phyloP scores from a whole-genome alignment of 371 early-diverging fungal species.

The Sporodiniella umbellata region DNA sequence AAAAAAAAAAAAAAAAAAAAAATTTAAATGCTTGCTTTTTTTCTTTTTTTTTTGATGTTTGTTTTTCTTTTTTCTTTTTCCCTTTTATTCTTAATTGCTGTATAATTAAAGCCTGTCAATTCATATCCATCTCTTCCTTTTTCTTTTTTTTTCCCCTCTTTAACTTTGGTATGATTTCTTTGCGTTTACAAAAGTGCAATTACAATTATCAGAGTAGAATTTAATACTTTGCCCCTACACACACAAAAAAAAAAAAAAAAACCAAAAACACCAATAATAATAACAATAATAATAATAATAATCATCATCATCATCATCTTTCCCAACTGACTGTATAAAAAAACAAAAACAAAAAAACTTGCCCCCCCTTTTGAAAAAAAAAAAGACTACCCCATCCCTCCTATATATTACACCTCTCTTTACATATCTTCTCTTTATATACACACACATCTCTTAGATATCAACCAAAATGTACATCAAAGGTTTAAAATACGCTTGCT shows the following conservation, averaged over 20 bases:
- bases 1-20: slow-evolving; percentile 3
- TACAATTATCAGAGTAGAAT: slow-evolving; percentile 28
- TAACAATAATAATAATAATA: too few relatives aligned
- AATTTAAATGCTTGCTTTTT: not conserved
- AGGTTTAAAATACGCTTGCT: slow-evolving; percentile 36
- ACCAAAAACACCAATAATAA: not conserved
- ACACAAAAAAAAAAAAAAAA: not conserved
- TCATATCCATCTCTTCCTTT: not conserved
- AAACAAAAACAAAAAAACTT: not conserved
- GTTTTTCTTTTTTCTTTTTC: not conserved
- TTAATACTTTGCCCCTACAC: slow-evolving; percentile 20
- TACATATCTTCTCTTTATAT: not conserved
- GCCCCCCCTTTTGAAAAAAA: too few relatives aligned
- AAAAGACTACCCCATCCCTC: too few relatives aligned
- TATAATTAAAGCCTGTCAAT: slow-evolving; percentile 2
- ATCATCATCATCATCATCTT: not conserved
- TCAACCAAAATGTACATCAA: slow-evolving; percentile 27
- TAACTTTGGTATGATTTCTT: slow-evolving; percentile 30
- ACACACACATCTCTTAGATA: not conserved
- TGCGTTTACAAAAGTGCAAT: slow-evolving; percentile 29
- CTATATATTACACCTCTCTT: not conserved
- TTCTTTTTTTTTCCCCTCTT: slow-evolving; percentile 1
- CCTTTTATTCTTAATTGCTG: not conserved
- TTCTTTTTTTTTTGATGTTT: not conserved
- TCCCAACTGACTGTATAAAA: not conserved